Percentiles rank a stretch among this genome's conserved stretches.
Evolutionary conservation across 768 basidiomycete genomes (phyloP).

Genomic region (Panus rudis): DNA sequence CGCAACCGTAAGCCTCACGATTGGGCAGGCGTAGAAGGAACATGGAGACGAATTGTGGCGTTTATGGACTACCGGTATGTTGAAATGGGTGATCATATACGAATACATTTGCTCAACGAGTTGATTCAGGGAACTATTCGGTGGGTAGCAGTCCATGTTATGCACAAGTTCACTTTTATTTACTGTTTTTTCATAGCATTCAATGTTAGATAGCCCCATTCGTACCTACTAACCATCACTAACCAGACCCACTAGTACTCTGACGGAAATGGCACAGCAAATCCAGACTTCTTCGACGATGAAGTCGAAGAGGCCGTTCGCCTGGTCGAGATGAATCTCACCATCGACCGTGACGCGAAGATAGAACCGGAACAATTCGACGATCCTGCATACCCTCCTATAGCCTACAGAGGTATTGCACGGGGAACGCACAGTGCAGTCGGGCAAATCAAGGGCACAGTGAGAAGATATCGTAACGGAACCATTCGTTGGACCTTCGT

Average conservation of each 20-base stretch:
- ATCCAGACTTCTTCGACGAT: conserved; percentile 38
- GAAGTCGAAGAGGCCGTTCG: conserved; percentile 61
- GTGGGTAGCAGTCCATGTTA: no score
- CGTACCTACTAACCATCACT: neutral
- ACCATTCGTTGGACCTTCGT: conserved; percentile 43
- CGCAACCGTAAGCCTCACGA: conserved; percentile 31
- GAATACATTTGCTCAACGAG: no score
- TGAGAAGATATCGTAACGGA: conserved; percentile 27
- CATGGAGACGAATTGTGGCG: conserved; percentile 68
- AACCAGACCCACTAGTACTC: conserved; percentile 1
- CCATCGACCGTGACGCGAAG: conserved; percentile 4
- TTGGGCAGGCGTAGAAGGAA: conserved; percentile 73
- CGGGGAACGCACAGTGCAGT: conserved; percentile 22
- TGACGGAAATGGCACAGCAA: neutral
- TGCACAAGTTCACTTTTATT: no score
- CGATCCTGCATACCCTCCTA: conserved; percentile 21
- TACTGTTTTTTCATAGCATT: conserved; percentile 15
- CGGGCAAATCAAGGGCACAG: conserved; percentile 26
- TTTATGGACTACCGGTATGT: conserved; percentile 73
- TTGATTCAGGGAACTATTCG: conserved; percentile 38
- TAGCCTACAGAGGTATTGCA: conserved; percentile 24
- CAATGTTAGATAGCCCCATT: conserved; percentile 19
- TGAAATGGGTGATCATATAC: neutral
- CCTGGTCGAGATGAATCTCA: conserved; percentile 37
- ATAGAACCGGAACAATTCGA: conserved; percentile 6